phyloP scores from a whole-genome alignment of 768 basidiomycete species.

The Filobasidium wieringae region DNA sequence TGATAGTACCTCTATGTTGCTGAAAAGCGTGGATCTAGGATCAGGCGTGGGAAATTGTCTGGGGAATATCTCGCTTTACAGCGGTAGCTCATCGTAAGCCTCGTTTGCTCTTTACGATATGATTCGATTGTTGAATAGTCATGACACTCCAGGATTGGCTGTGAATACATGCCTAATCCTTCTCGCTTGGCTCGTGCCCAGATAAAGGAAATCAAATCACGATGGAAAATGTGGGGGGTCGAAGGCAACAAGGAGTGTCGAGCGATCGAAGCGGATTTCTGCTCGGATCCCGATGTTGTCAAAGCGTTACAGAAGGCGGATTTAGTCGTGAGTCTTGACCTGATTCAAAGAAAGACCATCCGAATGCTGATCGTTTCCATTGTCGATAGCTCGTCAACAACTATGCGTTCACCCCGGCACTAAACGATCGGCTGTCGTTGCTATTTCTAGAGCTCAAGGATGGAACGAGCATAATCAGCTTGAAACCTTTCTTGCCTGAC shows the following conservation, averaged over 20 bases:
- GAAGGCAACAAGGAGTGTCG: conserved; percentile 56
- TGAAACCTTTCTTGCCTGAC: conserved; percentile 65
- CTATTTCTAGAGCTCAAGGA: conserved; percentile 92
- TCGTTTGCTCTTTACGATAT: neutral
- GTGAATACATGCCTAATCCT: conserved; percentile 66
- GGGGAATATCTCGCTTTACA: conserved; percentile 56
- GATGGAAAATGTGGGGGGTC: conserved; percentile 88
- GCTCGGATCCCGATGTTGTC: conserved; percentile 53
- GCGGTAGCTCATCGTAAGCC: neutral
- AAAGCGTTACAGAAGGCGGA: conserved; percentile 69
- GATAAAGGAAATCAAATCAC: conserved; percentile 57
- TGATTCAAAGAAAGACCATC: conserved; percentile 71
- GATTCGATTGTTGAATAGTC: neutral
- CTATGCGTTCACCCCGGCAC: conserved; percentile 40
- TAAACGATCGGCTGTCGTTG: conserved; percentile 74
- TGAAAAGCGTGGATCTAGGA: conserved; percentile 56
- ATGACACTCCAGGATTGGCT: conserved; percentile 63
- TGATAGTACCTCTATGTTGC: conserved; percentile 1
- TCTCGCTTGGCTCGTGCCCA: conserved; percentile 68
- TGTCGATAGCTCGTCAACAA: conserved; percentile 35
- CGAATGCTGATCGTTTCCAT: conserved; percentile 28
- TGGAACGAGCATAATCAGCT: conserved; percentile 75
- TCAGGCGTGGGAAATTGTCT: conserved; percentile 78
- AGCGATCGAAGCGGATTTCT: conserved; percentile 76
- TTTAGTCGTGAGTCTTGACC: conserved; percentile 55